phyloP scores from a whole-genome alignment of 73 alveolate species.

The Symbiodinium natans region DNA sequence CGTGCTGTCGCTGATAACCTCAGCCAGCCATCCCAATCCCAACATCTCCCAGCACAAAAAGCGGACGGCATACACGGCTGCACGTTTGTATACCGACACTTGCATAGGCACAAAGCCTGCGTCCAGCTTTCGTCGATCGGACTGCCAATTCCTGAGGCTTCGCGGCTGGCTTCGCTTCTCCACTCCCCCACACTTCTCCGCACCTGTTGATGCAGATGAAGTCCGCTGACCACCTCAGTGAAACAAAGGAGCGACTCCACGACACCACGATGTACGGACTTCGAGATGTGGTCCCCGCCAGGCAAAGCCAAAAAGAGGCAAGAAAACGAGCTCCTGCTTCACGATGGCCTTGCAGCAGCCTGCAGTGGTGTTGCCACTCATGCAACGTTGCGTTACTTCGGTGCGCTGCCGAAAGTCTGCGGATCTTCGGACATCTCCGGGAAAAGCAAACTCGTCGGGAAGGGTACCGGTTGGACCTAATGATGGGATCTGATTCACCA shows the following conservation, averaged over 20 bases:
- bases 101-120: slow-evolving; percentile 8
- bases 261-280: neutral
- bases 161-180: neutral
- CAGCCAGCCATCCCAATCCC: too few relatives aligned
- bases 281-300: neutral
- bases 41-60: too few relatives aligned
- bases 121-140: slow-evolving; percentile 32
- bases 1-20: slow-evolving; percentile 68
- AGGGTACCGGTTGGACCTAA: too few relatives aligned
- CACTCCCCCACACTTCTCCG: neutral
- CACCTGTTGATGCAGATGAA: slow-evolving; percentile 80
- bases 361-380: too few relatives aligned
- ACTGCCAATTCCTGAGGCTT: slow-evolving; percentile 66
- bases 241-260: too few relatives aligned
- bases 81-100: too few relatives aligned
- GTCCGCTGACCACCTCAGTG: slow-evolving; percentile 75
- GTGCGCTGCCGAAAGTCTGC: too few relatives aligned
- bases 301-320: slow-evolving; percentile 75
- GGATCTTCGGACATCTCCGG: too few relatives aligned
- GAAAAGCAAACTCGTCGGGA: too few relatives aligned
- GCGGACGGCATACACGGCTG: too few relatives aligned
- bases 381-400: too few relatives aligned
- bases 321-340: slow-evolving; percentile 64
- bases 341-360: slow-evolving; percentile 81
- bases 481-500: too few relatives aligned